Evolutionary conservation across 768 basidiomycete species (phyloP).

Genomic region (Lactarius sp.): DNA sequence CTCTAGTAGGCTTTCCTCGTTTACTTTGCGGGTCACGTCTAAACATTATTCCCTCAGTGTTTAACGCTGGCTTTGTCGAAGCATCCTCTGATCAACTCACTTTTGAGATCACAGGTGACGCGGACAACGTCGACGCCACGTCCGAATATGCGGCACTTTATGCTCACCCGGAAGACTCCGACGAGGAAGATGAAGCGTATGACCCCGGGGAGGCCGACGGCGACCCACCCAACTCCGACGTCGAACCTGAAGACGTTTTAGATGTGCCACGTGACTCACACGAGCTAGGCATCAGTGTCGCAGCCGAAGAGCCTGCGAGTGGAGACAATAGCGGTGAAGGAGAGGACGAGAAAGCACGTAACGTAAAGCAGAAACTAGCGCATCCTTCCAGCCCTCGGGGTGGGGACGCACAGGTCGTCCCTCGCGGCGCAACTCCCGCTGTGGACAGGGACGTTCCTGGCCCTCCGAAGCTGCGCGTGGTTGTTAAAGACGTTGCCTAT

Average conservation of each 20-base stretch:
- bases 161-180: constrained; percentile 45
- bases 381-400: constrained; percentile 40
- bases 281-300: constrained; percentile 1
- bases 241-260: constrained; percentile 14
- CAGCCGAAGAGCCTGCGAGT: background rate
- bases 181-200: constrained; percentile 44
- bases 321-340: background rate
- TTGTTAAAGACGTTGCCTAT: constrained; percentile 56
- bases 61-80: constrained; percentile 65
- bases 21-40: background rate
- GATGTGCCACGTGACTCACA: constrained; percentile 4
- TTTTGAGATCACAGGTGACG: constrained; percentile 28
- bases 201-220: constrained; percentile 25
- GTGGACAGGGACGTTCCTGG: constrained; percentile 26
- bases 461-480: constrained; percentile 48
- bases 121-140: constrained; percentile 33
- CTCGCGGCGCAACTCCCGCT: background rate
- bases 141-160: constrained; percentile 44
- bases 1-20: constrained; percentile 39
- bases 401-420: constrained; percentile 15
- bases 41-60: constrained; percentile 48
- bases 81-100: constrained; percentile 35
- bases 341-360: constrained; percentile 26
- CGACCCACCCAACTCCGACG: constrained; percentile 21
- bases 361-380: constrained; percentile 34